Percentiles rank a stretch among this genome's conserved stretches.
Evolutionary conservation across 1,284 basidiomycete genomes (phyloP).

Genomic region (Austropuccinia psidii): DNA sequence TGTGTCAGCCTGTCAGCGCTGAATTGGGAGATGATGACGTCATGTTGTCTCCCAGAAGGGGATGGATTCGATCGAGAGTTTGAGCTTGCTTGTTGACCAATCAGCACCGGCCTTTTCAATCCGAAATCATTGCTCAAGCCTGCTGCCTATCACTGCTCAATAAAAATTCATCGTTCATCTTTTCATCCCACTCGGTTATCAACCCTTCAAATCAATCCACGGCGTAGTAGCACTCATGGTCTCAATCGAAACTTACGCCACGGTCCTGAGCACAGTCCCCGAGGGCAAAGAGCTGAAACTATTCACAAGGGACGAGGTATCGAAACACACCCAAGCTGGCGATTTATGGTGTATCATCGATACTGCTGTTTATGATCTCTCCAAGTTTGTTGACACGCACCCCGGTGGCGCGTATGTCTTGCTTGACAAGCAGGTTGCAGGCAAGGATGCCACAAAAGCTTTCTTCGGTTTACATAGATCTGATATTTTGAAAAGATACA

Average conservation of each 20-base stretch:
- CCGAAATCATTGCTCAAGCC: too few species aligned
- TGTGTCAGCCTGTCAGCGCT: too few species aligned
- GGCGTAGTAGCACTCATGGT: too few species aligned
- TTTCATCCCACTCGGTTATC: too few species aligned
- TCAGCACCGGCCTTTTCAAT: too few species aligned
- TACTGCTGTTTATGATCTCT: conserved; percentile 49
- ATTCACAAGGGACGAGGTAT: conserved; percentile 22
- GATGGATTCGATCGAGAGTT: neutral
- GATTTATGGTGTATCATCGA: conserved; percentile 36
- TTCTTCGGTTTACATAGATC: conserved; percentile 75
- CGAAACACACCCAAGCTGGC: conserved; percentile 1
- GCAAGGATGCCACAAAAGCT: conserved; percentile 72
- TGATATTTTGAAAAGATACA: conserved; percentile 67
- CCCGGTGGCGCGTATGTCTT: conserved; percentile 72
- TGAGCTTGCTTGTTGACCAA: too few species aligned
- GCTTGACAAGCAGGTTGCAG: conserved; percentile 65
- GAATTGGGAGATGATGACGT: too few species aligned
- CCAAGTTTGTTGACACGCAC: conserved; percentile 68
- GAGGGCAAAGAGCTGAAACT: conserved; percentile 20
- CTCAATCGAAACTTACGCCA: too few species aligned
- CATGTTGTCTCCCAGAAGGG: too few species aligned
- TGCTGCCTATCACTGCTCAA: too few species aligned
- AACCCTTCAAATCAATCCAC: too few species aligned
- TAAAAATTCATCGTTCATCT: too few species aligned
- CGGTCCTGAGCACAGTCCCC: conserved; percentile 24